A percentile compares a stretch with the other conserved stretches of the same genome.
phyloP scores from a whole-genome alignment of 176 grass and related monocot species.

The Chloris gayana region DNA sequence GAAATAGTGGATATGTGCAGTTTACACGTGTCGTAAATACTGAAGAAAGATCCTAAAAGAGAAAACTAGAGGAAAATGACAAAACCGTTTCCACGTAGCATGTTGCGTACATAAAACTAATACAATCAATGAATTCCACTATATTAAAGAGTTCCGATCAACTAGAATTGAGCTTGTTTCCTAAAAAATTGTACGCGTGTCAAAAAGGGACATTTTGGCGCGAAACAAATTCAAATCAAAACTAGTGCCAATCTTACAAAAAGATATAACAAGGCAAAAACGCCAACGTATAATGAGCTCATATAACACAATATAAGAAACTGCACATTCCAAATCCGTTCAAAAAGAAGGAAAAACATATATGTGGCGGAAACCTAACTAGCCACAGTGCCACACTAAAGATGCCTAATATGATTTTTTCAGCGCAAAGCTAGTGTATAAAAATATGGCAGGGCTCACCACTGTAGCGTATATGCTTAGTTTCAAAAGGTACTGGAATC shows the following conservation, averaged over 20 bases:
- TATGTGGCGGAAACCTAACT: background rate
- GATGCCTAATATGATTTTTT: background rate
- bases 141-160: background rate
- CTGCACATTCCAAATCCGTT: background rate
- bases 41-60: too few relatives aligned
- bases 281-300: background rate
- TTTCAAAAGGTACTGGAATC: slow-evolving; percentile 13
- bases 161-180: background rate
- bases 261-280: too few relatives aligned
- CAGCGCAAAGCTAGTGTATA: background rate
- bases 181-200: background rate
- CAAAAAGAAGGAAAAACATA: background rate
- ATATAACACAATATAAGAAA: background rate
- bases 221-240: too few relatives aligned
- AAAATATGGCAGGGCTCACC: background rate
- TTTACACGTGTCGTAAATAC: too few relatives aligned
- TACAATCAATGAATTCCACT: background rate
- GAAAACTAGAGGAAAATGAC: background rate
- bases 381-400: background rate
- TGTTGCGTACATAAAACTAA: background rate
- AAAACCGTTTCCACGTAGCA: background rate
- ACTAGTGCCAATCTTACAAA: too few relatives aligned
- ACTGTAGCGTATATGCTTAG: background rate
- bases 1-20: too few relatives aligned
- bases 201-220: background rate